phyloP scores from a whole-genome alignment of 345 rosid species.

The Dipteronia dyeriana region DNA sequence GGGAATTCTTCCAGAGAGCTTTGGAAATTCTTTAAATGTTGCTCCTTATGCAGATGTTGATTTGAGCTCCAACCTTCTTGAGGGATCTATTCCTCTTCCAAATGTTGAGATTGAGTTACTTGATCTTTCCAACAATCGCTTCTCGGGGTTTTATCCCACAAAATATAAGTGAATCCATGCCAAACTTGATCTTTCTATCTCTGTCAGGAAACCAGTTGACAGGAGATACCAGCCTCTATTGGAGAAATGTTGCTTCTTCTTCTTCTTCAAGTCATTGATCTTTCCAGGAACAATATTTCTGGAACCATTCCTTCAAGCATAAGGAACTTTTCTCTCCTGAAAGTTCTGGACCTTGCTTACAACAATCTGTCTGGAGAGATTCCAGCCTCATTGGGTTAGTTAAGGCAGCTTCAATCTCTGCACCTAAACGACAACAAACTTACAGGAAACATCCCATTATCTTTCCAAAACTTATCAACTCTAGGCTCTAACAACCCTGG shows the following conservation, averaged over 20 bases:
- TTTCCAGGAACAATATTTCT: slow-evolving; percentile 34
- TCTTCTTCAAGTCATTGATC: slow-evolving; percentile 35
- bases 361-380: no score
- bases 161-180: slow-evolving; percentile 23
- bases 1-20: slow-evolving; percentile 39
- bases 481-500: slow-evolving; percentile 40
- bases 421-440: no score
- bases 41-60: slow-evolving; percentile 33
- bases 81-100: slow-evolving; percentile 31
- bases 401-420: no score
- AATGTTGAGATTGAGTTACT: slow-evolving; percentile 23
- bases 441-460: slow-evolving; percentile 19
- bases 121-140: slow-evolving; percentile 36
- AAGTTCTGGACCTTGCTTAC: no score
- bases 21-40: slow-evolving; percentile 30
- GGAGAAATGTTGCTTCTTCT: slow-evolving; percentile 23
- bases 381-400: no score
- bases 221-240: slow-evolving; percentile 40
- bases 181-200: slow-evolving; percentile 28
- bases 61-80: slow-evolving; percentile 33
- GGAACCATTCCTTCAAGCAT: slow-evolving; percentile 38
- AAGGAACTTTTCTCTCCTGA: slow-evolving; percentile 21
- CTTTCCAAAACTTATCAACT: slow-evolving; percentile 34
- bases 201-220: slow-evolving; percentile 31
- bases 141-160: slow-evolving; percentile 35